Conservation (phyloP, 1,284 basidiomycete species). For the Sutorius eximius region DNA sequence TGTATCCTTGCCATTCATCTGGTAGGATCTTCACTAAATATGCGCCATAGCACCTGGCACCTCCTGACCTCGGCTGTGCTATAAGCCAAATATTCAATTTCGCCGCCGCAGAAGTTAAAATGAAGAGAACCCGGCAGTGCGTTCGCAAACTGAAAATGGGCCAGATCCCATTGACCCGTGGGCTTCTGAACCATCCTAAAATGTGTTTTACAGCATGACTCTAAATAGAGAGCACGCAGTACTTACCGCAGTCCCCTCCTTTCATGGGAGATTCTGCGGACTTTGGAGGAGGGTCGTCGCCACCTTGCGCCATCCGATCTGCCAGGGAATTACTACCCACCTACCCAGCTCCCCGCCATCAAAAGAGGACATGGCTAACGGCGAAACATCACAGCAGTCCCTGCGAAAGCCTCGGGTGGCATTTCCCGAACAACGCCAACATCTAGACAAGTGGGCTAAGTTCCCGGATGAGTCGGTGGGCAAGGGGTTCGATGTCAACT, state of each 20-base stretch:
- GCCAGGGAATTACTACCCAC: neutral
- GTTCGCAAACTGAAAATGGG: neutral
- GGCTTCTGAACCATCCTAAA: neutral
- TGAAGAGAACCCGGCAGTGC: neutral
- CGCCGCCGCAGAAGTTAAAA: neutral
- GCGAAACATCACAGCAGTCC: neutral
- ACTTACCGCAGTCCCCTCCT: neutral
- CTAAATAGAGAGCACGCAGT: neutral
- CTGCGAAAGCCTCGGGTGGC: neutral
- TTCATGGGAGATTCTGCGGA: neutral
- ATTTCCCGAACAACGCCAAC: neutral
- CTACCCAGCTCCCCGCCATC: neutral
- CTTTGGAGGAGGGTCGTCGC: neutral
- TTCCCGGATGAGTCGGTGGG: neutral
- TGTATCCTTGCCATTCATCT: no score
- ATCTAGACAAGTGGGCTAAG: neutral
- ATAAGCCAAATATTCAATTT: constrained; percentile 16
- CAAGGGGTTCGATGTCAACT: neutral
- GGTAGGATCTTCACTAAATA: neutral
- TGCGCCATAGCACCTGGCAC: constrained; percentile 20
- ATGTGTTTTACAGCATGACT: neutral
- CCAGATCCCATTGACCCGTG: neutral
- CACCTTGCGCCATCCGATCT: neutral
- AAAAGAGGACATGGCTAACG: neutral
- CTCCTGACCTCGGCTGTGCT: constrained; percentile 29